These are phyloP conservation scores for Yarrowia sp. DNA, from an alignment of 805 yeast genomes.

Conservation along the genomic window DNA sequence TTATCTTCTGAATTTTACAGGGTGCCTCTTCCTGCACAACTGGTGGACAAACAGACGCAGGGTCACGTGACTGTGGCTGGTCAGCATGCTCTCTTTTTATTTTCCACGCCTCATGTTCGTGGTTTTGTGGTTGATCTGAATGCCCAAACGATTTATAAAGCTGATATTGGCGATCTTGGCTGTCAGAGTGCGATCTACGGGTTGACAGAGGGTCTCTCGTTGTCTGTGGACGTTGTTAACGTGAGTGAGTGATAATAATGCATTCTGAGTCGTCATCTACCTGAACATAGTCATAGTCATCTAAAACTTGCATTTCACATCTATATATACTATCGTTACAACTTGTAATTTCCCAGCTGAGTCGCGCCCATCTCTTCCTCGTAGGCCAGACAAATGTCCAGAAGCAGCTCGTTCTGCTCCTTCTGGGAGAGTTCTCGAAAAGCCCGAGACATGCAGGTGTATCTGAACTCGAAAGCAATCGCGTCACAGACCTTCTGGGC, in stretches of 20 bases:
- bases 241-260: neutral
- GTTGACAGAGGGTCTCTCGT: neutral
- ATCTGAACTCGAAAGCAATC: constrained; percentile 7
- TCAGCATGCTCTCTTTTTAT: constrained; percentile 8
- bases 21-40: neutral
- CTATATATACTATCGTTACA: neutral
- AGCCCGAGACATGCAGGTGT: neutral
- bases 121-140: constrained; percentile 11
- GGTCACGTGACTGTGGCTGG: constrained; percentile 4
- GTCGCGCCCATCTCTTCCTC: constrained; percentile 4
- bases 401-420: constrained; percentile 13
- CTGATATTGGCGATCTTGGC: constrained; percentile 9
- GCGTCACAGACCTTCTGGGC: constrained; percentile 1
- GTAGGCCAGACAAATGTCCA: constrained; percentile 14
- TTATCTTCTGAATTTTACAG: neutral
- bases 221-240: neutral
- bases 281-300: too few relatives aligned
- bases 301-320: too few relatives aligned
- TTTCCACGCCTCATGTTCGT: constrained; percentile 12
- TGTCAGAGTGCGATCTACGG: constrained; percentile 10
- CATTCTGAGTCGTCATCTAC: neutral
- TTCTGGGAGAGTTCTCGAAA: neutral
- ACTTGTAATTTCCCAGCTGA: neutral
- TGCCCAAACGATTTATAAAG: neutral
- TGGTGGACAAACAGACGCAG: constrained; percentile 1